phyloP scores from a whole-genome alignment of 2,329 filamentous ascomycete species.

The Sclerotinia borealis region DNA sequence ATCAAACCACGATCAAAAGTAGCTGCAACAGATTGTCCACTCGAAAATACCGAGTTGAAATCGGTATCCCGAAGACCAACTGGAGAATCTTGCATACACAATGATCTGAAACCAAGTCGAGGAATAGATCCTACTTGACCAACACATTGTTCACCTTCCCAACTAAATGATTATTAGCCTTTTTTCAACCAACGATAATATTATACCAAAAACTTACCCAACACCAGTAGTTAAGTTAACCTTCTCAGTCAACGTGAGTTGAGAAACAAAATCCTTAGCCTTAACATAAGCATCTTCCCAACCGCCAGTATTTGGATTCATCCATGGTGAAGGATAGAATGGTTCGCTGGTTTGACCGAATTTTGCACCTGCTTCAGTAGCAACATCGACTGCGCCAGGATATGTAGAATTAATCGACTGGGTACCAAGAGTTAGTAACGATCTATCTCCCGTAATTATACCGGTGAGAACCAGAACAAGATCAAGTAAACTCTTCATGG shows the following conservation, averaged over 20 bases:
- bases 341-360: constrained; percentile 10
- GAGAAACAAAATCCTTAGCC: constrained; percentile 60
- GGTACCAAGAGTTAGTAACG: constrained; percentile 2
- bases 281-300: constrained; percentile 71
- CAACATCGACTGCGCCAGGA: not conserved
- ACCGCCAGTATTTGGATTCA: constrained; percentile 14
- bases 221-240: constrained; percentile 91
- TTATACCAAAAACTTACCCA: constrained; percentile 13
- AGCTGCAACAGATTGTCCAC: constrained; percentile 63
- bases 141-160: constrained; percentile 29
- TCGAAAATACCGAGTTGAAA: constrained; percentile 63
- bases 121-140: constrained; percentile 29
- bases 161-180: constrained; percentile 4
- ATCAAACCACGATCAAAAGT: constrained; percentile 63
- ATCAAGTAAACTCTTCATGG: constrained; percentile 7
- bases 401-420: not conserved
- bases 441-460: not conserved
- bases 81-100: constrained; percentile 33
- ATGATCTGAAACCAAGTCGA: constrained; percentile 29
- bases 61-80: constrained; percentile 46
- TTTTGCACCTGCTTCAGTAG: not conserved
- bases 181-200: not conserved
- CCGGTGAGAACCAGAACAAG: not conserved
- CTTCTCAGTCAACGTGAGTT: constrained; percentile 76
- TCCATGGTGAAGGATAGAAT: constrained; percentile 14